Percentiles rank a stretch among this genome's conserved stretches.
These are phyloP conservation scores for Alternaria solani DNA, from an alignment of 2,329 filamentous ascomycete genomes.

Conservation along the genomic window DNA sequence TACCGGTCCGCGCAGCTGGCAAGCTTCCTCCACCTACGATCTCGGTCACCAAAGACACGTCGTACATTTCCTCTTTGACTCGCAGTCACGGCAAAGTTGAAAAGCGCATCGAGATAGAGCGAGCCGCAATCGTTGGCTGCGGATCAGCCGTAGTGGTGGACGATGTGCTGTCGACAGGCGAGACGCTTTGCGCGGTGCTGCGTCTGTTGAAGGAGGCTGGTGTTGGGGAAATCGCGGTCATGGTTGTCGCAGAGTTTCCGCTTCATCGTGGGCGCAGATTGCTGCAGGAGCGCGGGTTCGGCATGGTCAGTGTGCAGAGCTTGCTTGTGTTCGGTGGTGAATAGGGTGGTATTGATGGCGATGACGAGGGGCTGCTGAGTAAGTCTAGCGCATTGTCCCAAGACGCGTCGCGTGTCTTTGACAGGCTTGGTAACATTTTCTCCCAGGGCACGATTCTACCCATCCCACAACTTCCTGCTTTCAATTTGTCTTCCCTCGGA, in stretches of 20 bases:
- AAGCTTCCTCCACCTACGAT: constrained; percentile 67
- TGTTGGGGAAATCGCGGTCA: constrained; percentile 55
- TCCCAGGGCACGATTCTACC: neutral
- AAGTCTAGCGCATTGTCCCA: neutral
- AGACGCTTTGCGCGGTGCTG: constrained; percentile 64
- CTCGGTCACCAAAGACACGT: constrained; percentile 58
- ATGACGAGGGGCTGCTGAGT: neutral
- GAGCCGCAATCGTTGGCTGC: constrained; percentile 51
- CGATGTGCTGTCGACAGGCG: constrained; percentile 66
- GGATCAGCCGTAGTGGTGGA: constrained; percentile 65
- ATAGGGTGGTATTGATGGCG: neutral
- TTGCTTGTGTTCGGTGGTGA: constrained; percentile 61
- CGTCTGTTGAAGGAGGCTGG: constrained; percentile 57
- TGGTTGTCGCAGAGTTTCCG: constrained; percentile 67
- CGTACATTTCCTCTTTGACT: constrained; percentile 62
- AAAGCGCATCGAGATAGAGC: constrained; percentile 61
- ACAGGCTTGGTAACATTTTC: neutral
- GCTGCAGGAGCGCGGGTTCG: constrained; percentile 60
- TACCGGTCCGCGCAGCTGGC: constrained; percentile 62
- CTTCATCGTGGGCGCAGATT: constrained; percentile 60
- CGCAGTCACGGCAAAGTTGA: constrained; percentile 27
- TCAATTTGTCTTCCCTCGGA: neutral
- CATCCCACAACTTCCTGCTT: neutral
- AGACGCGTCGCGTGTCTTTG: neutral
- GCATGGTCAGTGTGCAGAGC: constrained; percentile 59